phyloP scores from a whole-genome alignment of 2,329 filamentous ascomycete genomes.

The Furcasterigmium sp. region DNA sequence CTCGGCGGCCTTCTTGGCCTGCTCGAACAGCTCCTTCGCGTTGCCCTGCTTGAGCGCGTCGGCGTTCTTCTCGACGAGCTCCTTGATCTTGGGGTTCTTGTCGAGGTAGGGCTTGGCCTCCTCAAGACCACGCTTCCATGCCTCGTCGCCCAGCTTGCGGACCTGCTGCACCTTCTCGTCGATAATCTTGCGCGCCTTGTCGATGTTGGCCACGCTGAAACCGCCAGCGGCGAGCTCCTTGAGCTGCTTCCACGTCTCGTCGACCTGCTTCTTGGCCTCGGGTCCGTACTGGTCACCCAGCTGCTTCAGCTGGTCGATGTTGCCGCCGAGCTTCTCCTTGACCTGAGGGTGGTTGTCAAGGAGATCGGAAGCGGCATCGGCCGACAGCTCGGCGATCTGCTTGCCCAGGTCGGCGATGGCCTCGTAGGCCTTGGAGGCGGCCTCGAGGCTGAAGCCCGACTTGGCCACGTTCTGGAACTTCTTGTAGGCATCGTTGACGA shows the following conservation, averaged over 20 bases:
- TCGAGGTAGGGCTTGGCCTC: conserved; percentile 67
- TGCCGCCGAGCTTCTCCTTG: conserved; percentile 67
- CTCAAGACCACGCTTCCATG: conserved; percentile 67
- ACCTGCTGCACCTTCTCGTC: conserved; percentile 66
- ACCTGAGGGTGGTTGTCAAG: conserved; percentile 68
- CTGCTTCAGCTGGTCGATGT: conserved; percentile 62
- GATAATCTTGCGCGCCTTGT: conserved; percentile 56
- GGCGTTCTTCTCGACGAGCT: conserved; percentile 66
- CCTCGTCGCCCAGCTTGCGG: conserved; percentile 63
- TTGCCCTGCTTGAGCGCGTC: conserved; percentile 65
- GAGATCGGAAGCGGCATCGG: conserved; percentile 58
- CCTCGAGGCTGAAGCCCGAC: conserved; percentile 55
- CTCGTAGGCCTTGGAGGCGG: conserved; percentile 55
- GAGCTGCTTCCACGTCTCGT: conserved; percentile 65
- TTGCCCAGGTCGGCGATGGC: conserved; percentile 57
- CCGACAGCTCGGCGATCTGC: conserved; percentile 55
- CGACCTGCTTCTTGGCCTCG: conserved; percentile 70
- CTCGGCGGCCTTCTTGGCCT: conserved; percentile 55
- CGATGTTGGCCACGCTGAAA: conserved; percentile 43
- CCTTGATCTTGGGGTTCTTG: conserved; percentile 71
- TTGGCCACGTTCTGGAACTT: conserved; percentile 59
- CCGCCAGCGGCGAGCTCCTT: conserved; percentile 59
- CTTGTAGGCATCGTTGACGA: conserved; percentile 62
- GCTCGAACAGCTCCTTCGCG: conserved; percentile 55
- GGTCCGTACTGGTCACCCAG: conserved; percentile 67